Conservation (phyloP, 225 moss, liverwort and hornwort genomes). For the Thuidium tamariscinum region DNA sequence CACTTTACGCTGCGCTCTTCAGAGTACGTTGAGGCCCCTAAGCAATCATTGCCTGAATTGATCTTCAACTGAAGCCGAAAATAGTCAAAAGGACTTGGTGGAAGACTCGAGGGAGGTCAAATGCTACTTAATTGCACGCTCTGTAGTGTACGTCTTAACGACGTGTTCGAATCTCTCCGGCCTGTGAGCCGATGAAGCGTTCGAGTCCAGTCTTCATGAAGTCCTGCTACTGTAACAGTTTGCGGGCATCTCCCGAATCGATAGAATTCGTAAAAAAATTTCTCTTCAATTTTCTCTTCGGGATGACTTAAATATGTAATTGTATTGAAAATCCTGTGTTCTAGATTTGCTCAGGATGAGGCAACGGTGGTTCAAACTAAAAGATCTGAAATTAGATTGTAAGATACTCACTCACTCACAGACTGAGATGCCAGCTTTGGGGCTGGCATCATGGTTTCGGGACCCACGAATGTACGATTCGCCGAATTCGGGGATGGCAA, state of each 20-base stretch:
- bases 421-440: neutral
- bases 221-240: neutral
- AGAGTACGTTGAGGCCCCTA: neutral
- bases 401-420: neutral
- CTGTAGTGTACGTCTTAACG: neutral
- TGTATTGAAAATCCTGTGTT: neutral
- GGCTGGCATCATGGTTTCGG: neutral
- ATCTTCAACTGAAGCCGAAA: neutral
- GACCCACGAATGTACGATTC: neutral
- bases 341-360: neutral
- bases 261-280: neutral
- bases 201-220: neutral
- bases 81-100: neutral
- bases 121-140: neutral
- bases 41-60: neutral
- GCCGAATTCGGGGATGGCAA: neutral
- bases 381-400: neutral
- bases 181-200: neutral
- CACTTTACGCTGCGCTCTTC: neutral
- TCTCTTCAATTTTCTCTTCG: no score
- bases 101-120: neutral
- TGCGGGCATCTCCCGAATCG: neutral
- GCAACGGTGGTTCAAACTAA: neutral
- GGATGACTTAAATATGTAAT: no score
- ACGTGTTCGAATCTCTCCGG: neutral